phyloP scores from a whole-genome alignment of 2,329 filamentous ascomycete species.

The Colletotrichum sojae region DNA sequence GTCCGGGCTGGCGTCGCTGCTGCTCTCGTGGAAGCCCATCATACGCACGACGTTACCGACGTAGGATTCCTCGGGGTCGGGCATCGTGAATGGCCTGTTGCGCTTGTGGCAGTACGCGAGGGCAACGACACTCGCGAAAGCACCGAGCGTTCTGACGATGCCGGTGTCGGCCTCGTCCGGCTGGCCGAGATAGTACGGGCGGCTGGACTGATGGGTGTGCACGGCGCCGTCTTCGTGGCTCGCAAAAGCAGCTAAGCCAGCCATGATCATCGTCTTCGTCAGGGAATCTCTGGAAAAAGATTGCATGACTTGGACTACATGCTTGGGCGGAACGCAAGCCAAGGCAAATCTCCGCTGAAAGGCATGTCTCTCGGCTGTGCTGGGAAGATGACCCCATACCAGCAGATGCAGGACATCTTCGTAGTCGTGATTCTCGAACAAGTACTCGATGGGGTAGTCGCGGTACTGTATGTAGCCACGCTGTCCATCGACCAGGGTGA shows the following conservation, averaged over 20 bases:
- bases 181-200: slow-evolving; percentile 4
- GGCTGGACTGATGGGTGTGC: slow-evolving; percentile 20
- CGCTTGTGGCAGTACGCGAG: slow-evolving; percentile 54
- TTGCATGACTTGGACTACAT: slow-evolving; percentile 27
- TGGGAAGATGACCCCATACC: slow-evolving; percentile 55
- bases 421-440: slow-evolving; percentile 42
- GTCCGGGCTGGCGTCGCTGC: slow-evolving; percentile 27
- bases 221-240: slow-evolving; percentile 49
- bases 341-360: slow-evolving; percentile 16
- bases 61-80: slow-evolving; percentile 49
- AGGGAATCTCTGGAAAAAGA: slow-evolving; percentile 47
- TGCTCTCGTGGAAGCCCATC: slow-evolving; percentile 19
- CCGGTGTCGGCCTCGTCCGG: slow-evolving; percentile 15
- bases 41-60: slow-evolving; percentile 58
- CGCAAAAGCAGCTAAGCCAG: slow-evolving; percentile 53
- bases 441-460: slow-evolving; percentile 47
- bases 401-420: slow-evolving; percentile 52
- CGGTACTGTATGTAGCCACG: slow-evolving; percentile 52
- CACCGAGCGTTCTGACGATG: slow-evolving; percentile 10
- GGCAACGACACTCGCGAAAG: slow-evolving; percentile 24
- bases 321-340: slow-evolving; percentile 14
- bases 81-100: slow-evolving; percentile 51
- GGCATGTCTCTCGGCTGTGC: slow-evolving; percentile 47
- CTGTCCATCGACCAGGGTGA: slow-evolving; percentile 51
- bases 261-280: slow-evolving; percentile 54